Base-by-base conservation (phyloP, 2,329 filamentous ascomycete species). In the Elsinoe necatrix region DNA sequence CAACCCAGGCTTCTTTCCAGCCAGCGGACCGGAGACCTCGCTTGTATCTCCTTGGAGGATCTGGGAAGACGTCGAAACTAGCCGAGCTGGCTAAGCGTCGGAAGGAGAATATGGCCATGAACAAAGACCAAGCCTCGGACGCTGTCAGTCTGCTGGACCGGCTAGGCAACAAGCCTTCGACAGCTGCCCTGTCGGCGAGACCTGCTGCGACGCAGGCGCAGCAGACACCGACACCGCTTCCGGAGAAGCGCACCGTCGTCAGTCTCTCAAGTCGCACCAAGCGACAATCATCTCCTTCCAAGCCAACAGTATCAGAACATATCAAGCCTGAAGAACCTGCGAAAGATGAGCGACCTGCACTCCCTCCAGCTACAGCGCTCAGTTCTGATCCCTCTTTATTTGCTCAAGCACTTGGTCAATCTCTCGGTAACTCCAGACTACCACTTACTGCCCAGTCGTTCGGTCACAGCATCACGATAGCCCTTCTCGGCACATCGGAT, bases 71-170 rank as follows among this genome's bases (percentile, higher is more conserved):
- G 71, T 95, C 92, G 4, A 98, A 98, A 66, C 76, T 98, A 45
- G 92, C 95, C 64, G 89, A 89, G 48, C 75, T 98, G 41, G 91
- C 92, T 54, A 89, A 89, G 31, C 86, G 88, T 55, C 80, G 90
- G 25, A 91, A 90, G 68, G 91, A 88, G 72, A 95, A 90, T 70
- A 35, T 47, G 21, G 54, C 43, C 8, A 31, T 25, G 16, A 55
- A 31, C 25, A 56, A 35, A 12, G 83, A 85, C 37, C 83, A 80
- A 63, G 39, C 52, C 12, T 48, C 35, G n/a, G 64, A 65, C 42
- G 68, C 73, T 1, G 61, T 75, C n/a, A 68, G 71, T 23, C 69
- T 75, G 35, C 67, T 77, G 39, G 74, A 77, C 58, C 71, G 72
- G 54, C 68, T 77, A 56, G 71, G 65, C 23, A 62, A 67, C 18